Evolutionary conservation across 2,329 filamentous ascomycete genomes (phyloP), one percentile per base, ranked within the genome.

Genomic region (Simplicillium aogashimaense): DNA sequence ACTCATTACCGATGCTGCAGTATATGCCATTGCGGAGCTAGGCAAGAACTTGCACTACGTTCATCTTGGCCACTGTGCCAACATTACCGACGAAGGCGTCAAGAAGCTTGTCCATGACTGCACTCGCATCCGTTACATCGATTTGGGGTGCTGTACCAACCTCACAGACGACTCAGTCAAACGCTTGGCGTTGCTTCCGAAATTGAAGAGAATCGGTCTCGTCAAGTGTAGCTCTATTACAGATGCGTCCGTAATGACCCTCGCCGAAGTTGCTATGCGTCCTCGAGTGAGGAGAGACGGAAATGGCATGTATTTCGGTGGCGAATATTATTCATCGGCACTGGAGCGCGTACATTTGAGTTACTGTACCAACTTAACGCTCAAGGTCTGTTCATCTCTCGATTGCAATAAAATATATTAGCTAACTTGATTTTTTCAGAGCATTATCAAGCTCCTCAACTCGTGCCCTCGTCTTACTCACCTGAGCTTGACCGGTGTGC

Each of bases 31-130:
- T 47, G 83, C 88, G 42, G 82, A 78, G 51, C 73, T 98, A 4
- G 88, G 89, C 46, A 97, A 95, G 69, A 98, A 97, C 53, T 67
- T 98, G 40, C 92, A 98, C 60, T 97, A 95, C 58, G 82, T 98
- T 39, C 92, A 98, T 55, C 72, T 98, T 2, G 92, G 92, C 9
- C 92, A 98, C 59, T 98, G 92, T 60, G 78, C 78, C 20, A 80
- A 89, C 36, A 89, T 98, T 54, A 95, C 90, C 0, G 92, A 98
- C 55, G 73, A 80, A 29, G 89, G 87, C 1, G 87, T 98, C 14
- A 84, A 85, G 51, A 81, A 80, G 41, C 71, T 98, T 28, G 87
- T 95, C 31, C 81, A 83, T 49, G 71, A 70, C 39, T 98, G 92
- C 69, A 97, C 90, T 54, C 79, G 92, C 17, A 97, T 98, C 49